phyloP scores from a whole-genome alignment of 2,329 filamentous ascomycete genomes.

The Didymella arachidicola region DNA sequence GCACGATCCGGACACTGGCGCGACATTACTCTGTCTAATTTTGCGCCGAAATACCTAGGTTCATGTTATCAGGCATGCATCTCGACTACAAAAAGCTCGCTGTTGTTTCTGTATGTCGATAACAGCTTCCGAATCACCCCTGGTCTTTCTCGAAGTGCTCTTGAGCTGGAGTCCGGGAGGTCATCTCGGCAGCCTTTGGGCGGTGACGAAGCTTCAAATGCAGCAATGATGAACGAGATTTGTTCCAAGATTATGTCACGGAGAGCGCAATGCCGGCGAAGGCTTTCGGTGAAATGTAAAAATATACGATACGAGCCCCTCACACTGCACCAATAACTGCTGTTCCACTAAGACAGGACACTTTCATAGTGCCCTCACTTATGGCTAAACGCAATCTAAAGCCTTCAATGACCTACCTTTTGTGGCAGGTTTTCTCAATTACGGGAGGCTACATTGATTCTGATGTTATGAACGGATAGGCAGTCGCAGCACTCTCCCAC shows the following conservation, averaged over 20 bases:
- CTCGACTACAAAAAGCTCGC: background rate
- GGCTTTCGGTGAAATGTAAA: no score
- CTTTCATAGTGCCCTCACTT: background rate
- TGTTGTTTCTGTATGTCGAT: no score
- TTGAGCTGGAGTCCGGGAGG: no score
- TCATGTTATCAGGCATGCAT: background rate
- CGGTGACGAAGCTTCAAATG: no score
- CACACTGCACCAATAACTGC: no score
- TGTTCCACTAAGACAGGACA: background rate
- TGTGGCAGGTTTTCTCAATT: background rate
- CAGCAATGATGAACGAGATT: no score
- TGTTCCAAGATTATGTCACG: no score
- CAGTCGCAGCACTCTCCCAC: background rate
- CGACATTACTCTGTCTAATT: background rate
- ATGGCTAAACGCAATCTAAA: background rate
- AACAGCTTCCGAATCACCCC: no score
- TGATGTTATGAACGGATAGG: slow-evolving; percentile 3
- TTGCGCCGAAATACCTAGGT: background rate
- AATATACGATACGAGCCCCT: no score
- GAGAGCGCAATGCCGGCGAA: no score
- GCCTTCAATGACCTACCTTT: background rate
- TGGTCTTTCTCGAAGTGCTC: no score
- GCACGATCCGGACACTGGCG: background rate
- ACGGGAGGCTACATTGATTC: background rate
- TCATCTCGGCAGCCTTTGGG: no score